These are phyloP conservation scores for Garcia nutans DNA, from an alignment of 345 rosid species.

Conservation along the genomic window DNA sequence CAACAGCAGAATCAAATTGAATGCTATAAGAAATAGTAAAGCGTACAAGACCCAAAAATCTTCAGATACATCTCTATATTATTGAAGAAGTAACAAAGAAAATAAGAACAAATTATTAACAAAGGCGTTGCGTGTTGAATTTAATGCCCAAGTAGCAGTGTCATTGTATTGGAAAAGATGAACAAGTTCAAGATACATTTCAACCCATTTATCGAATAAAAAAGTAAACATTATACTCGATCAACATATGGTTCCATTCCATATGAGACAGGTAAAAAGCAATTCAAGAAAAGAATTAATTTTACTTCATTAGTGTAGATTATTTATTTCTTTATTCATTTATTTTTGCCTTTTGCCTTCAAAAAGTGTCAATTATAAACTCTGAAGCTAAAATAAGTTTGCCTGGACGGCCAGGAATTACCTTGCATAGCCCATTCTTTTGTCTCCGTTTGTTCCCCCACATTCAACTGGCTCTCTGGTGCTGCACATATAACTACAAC, in stretches of 20 bases:
- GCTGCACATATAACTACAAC: slow-evolving; percentile 45
- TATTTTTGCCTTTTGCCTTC: neutral
- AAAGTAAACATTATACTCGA: neutral
- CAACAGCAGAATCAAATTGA: neutral
- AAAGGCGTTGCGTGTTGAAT: too few relatives aligned
- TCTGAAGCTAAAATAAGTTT: neutral
- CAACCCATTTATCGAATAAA: neutral
- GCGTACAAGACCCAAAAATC: too few relatives aligned
- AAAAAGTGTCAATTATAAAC: neutral
- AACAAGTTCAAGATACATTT: neutral
- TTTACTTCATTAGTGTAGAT: too few relatives aligned
- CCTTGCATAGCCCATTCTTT: slow-evolving; percentile 86
- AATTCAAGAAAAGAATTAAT: neutral
- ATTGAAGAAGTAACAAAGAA: neutral
- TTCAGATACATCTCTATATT: too few relatives aligned
- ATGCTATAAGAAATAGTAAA: too few relatives aligned
- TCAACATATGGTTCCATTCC: neutral
- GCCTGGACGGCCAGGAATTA: slow-evolving; percentile 11
- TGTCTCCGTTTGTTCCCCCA: slow-evolving; percentile 41
- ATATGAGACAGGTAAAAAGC: neutral
- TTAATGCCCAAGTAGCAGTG: too few relatives aligned
- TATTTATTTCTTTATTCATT: too few relatives aligned
- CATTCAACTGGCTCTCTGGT: slow-evolving; percentile 51
- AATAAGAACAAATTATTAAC: neutral
- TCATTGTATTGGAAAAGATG: neutral